phyloP scores from a whole-genome alignment of 768 basidiomycete species.

The Rossbeevera mucosa region DNA sequence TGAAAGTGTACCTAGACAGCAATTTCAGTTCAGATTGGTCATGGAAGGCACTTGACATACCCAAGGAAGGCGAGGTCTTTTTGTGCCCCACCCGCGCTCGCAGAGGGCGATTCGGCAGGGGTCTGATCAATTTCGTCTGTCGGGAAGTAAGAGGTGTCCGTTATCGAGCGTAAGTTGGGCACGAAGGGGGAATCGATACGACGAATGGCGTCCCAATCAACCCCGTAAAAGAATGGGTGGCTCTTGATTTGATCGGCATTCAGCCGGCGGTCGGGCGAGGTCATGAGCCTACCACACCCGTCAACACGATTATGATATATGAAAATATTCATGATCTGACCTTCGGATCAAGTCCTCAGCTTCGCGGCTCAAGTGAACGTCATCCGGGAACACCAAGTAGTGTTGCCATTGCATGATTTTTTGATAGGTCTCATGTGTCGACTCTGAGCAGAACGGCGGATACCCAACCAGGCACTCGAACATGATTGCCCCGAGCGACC shows the following conservation, averaged over 20 bases:
- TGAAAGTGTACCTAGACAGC: conserved; percentile 65
- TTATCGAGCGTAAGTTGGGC: conserved; percentile 89
- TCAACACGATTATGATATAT: conserved; percentile 4
- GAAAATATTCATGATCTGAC: conserved; percentile 36
- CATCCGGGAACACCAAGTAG: conserved; percentile 86
- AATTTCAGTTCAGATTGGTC: conserved; percentile 1
- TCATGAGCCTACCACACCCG: conserved; percentile 59
- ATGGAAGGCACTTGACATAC: conserved; percentile 31
- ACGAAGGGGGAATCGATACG: conserved; percentile 93
- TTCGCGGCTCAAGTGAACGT: conserved; percentile 88
- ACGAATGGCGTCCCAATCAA: conserved; percentile 87
- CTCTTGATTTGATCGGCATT: conserved; percentile 82
- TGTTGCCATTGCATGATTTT: conserved; percentile 95
- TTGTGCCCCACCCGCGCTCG: conserved; percentile 38
- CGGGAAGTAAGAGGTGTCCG: conserved; percentile 98
- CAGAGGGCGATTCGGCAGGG: conserved; percentile 41
- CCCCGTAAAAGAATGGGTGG: conserved; percentile 93
- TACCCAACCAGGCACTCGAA: conserved; percentile 98
- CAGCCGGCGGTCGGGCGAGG: conserved; percentile 73
- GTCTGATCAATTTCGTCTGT: conserved; percentile 88
- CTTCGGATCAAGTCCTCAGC: conserved; percentile 84
- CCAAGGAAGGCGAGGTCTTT: conserved; percentile 68
- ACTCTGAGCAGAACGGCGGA: conserved; percentile 94
- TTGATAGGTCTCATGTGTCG: conserved; percentile 95
- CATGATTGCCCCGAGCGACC: conserved; percentile 98